A percentile compares a stretch with the other conserved stretches of the same genome.
phyloP scores from a whole-genome alignment of 2,329 filamentous ascomycete species.

The Exophiala mesophila region DNA sequence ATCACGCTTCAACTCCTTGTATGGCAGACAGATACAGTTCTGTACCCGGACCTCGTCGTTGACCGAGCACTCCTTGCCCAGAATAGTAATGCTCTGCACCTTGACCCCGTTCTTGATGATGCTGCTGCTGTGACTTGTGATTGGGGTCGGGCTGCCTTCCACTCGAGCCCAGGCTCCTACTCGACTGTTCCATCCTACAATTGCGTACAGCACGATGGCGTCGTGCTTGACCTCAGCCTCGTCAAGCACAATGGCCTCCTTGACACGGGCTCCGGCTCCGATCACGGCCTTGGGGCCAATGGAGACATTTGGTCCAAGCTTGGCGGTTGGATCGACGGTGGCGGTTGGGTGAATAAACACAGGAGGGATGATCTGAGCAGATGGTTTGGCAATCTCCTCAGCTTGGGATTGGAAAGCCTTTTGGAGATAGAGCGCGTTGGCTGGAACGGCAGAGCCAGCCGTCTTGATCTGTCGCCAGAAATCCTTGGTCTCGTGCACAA shows the following conservation, averaged over 20 bases:
- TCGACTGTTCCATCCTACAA: conserved; percentile 94
- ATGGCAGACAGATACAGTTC: conserved; percentile 95
- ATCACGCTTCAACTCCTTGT: conserved; percentile 96
- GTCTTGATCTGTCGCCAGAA: conserved; percentile 99
- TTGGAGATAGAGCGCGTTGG: conserved; percentile 93
- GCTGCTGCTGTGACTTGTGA: conserved; percentile 83
- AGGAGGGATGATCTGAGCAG: conserved; percentile 80
- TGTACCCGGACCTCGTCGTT: conserved; percentile 93
- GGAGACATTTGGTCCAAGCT: conserved; percentile 94
- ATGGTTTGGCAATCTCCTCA: conserved; percentile 74
- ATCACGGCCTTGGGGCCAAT: conserved; percentile 84
- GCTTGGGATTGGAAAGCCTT: conserved; percentile 83
- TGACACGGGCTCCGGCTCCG: conserved; percentile 83
- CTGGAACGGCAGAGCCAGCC: conserved; percentile 90
- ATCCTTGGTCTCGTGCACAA: conserved; percentile 96
- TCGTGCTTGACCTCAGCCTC: conserved; percentile 96
- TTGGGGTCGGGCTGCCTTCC: conserved; percentile 85
- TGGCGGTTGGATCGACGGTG: conserved; percentile 85
- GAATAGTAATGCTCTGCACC: conserved; percentile 95
- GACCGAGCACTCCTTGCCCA: conserved; percentile 92
- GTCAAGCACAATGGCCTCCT: conserved; percentile 93
- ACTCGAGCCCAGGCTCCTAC: conserved; percentile 98
- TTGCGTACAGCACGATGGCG: conserved; percentile 89
- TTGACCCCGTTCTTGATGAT: conserved; percentile 98
- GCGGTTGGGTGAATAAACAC: conserved; percentile 95